Conservation (phyloP, 2,329 filamentous ascomycete species). For the Calycina marina region DNA sequence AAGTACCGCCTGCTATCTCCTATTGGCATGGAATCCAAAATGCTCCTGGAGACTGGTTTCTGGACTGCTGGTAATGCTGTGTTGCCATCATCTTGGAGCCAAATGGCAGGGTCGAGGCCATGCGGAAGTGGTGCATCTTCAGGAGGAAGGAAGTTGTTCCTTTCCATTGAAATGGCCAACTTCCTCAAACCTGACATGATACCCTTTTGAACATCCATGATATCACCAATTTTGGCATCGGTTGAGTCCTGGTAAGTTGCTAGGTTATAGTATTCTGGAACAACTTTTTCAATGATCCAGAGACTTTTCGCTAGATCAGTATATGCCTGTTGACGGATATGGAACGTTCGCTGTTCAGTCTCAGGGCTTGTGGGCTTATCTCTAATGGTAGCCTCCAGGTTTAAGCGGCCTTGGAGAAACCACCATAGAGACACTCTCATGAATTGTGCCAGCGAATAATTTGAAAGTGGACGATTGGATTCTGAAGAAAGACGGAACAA, state of each 20-base stretch:
- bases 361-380: slow-evolving; percentile 42
- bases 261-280: slow-evolving; percentile 18
- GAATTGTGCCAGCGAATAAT: slow-evolving; percentile 51
- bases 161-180: slow-evolving; percentile 67
- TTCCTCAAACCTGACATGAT: slow-evolving; percentile 55
- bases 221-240: slow-evolving; percentile 23
- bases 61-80: slow-evolving; percentile 17
- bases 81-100: slow-evolving; percentile 48
- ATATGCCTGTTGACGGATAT: slow-evolving; percentile 60
- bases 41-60: slow-evolving; percentile 23
- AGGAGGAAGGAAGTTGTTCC: slow-evolving; percentile 62
- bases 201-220: slow-evolving; percentile 34
- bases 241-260: slow-evolving; percentile 11
- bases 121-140: slow-evolving; percentile 57
- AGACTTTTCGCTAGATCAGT: slow-evolving; percentile 73
- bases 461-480: slow-evolving; percentile 48
- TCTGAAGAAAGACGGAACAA: slow-evolving; percentile 70
- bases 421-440: slow-evolving; percentile 70
- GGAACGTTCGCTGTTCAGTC: slow-evolving; percentile 36
- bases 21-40: slow-evolving; percentile 57
- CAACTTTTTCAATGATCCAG: slow-evolving; percentile 54
- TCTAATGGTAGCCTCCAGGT: slow-evolving; percentile 58
- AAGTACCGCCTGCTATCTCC: slow-evolving; percentile 63
- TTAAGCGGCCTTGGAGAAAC: slow-evolving; percentile 70
- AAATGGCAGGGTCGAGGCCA: slow-evolving; percentile 67